phyloP scores from a whole-genome alignment of 2,329 filamentous ascomycete genomes.

The Atkinsonella hypoxylon region DNA sequence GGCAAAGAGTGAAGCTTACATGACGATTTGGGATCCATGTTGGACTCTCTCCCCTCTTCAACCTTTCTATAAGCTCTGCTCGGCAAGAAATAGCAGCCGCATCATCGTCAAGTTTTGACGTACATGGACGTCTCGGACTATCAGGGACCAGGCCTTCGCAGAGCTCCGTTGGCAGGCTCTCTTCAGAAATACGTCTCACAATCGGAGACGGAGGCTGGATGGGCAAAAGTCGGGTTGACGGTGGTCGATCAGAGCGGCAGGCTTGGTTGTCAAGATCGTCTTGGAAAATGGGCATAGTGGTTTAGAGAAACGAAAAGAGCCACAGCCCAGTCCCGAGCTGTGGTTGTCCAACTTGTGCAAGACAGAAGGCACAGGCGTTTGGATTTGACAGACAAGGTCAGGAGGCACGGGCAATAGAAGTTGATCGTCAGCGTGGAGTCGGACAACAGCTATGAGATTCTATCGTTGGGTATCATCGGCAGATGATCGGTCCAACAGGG shows the following conservation, averaged over 20 bases:
- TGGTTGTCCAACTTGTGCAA: constrained; percentile 9
- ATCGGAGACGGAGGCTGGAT: constrained; percentile 10
- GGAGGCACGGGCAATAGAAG: no score
- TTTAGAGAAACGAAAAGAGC: constrained; percentile 15
- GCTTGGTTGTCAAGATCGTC: constrained; percentile 31
- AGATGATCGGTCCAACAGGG: not conserved
- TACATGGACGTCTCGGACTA: constrained; percentile 20
- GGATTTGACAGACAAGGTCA: no score
- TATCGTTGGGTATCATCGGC: not conserved
- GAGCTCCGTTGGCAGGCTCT: constrained; percentile 48
- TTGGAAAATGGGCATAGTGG: constrained; percentile 46
- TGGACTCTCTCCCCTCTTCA: constrained; percentile 70
- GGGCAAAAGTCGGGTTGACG: constrained; percentile 10
- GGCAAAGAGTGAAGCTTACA: constrained; percentile 27
- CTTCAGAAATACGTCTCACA: constrained; percentile 36
- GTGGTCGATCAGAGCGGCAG: constrained; percentile 13
- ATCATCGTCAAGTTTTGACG: constrained; percentile 14
- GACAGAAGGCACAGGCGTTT: constrained; percentile 6
- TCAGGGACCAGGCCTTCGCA: constrained; percentile 45
- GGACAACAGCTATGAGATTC: not conserved
- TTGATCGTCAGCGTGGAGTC: not conserved
- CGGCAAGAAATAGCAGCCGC: constrained; percentile 42
- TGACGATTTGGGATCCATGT: constrained; percentile 58
- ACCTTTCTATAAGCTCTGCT: constrained; percentile 67
- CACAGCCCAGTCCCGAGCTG: constrained; percentile 19